Evolutionary conservation across 371 early-diverging fungal species (phyloP), one percentile per base, ranked within the genome.

Genomic region (Mortierella sp.): DNA sequence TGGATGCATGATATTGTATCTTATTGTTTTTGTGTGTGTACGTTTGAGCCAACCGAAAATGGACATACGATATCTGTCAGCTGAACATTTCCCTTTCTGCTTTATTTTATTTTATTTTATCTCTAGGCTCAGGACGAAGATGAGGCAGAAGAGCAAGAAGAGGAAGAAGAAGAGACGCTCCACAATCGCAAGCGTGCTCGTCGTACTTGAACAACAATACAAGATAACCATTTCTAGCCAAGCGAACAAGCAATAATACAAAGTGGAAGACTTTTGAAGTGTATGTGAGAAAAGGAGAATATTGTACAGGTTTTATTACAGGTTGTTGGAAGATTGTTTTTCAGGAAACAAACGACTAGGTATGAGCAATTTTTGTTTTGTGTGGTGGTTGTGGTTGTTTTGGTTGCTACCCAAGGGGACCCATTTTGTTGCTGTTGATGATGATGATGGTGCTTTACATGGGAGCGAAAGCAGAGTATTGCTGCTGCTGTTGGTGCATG

Each of bases 81-180:
- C 65, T 63, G 68, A 68, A 68, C 43, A 38, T 3, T 41, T 68
- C 38, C 32, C 35, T 51, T 38, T 56, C 54, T 48, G 48, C 56
- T 35, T 35, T 68, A 46, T 41, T 21, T n/a, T n/a, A n/a, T n/a
- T 35, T 21, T 54, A 4, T 74, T 29, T 72, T 43, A 29, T 71
- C 72, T 63, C 12, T 32, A 73, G 75, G 72, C 51, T 55, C 60
- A 60, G 21, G 35, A 76, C n/a, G 60, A 51, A 5, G 81, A 58
- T 41, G 75, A 72, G 27, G 80, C 68, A 27, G 75, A 80, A 12
- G 75, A 79, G 16, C 60, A 60, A 24, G 44, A 76, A n/a, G 51
- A 51, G 0, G 83, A 80, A 0, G 83, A 79, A 4, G 83, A 83
- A 12, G 84, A 84, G 72, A 41, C 18, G 27, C 74, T 84, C 6